phyloP scores from a whole-genome alignment of 2,329 filamentous ascomycete species.

The Coniochaeta prunicola region DNA sequence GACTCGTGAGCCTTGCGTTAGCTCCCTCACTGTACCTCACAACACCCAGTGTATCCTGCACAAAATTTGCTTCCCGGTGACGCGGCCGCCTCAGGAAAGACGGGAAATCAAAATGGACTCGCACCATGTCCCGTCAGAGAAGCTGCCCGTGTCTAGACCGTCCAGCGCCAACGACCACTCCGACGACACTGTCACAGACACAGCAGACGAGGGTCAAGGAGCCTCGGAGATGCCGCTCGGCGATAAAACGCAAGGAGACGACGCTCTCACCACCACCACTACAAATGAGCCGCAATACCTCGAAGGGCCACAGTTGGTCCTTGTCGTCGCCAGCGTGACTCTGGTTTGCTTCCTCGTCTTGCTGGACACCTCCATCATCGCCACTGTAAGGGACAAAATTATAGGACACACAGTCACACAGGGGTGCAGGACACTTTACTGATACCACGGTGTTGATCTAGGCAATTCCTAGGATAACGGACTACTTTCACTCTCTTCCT shows the following conservation, averaged over 20 bases:
- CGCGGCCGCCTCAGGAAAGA: not conserved
- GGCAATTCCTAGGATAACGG: slow-evolving; percentile 14
- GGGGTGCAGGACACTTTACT: slow-evolving; percentile 26
- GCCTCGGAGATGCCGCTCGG: slow-evolving; percentile 8
- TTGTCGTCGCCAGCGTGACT: slow-evolving; percentile 28
- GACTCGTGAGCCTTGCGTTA: not conserved
- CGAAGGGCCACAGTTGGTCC: slow-evolving; percentile 9
- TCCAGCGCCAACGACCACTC: not conserved
- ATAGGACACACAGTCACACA: no score
- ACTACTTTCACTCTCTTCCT: slow-evolving; percentile 17
- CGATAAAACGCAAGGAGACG: slow-evolving; percentile 3
- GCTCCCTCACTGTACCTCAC: not conserved
- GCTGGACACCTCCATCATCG: slow-evolving; percentile 45
- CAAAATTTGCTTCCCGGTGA: not conserved
- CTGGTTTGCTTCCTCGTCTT: slow-evolving; percentile 38
- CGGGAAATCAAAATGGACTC: not conserved
- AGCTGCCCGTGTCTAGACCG: not conserved
- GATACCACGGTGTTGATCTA: slow-evolving; percentile 14
- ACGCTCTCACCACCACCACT: slow-evolving; percentile 4
- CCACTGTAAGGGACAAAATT: slow-evolving; percentile 30
- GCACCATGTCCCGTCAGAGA: not conserved
- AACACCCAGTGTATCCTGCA: not conserved
- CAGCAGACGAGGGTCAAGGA: not conserved
- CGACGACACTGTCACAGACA: not conserved
- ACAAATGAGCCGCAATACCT: slow-evolving; percentile 2